Percentiles rank a stretch among this genome's conserved stretches.
phyloP scores from a whole-genome alignment of 805 yeast species.

The Kurtzmaniella cleridarum region DNA sequence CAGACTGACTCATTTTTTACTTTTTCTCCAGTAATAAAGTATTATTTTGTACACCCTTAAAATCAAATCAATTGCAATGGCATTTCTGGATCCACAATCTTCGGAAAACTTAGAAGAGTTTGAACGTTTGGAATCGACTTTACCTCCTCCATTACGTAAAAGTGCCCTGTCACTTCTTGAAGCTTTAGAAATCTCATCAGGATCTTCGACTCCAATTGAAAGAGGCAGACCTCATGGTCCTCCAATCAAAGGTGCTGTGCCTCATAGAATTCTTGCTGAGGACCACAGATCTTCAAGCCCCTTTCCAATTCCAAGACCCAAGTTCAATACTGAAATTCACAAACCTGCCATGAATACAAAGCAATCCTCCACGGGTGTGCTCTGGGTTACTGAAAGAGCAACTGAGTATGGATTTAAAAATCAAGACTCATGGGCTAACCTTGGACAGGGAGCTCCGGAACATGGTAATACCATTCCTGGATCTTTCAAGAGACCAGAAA shows the following conservation, averaged over 20 bases:
- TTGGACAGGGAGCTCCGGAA: slow-evolving; percentile 65
- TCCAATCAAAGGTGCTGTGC: slow-evolving; percentile 4
- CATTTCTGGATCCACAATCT: slow-evolving; percentile 9
- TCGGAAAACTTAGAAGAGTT: slow-evolving; percentile 20
- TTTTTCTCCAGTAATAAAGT: not conserved
- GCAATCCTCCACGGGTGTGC: slow-evolving; percentile 58
- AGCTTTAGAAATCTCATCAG: slow-evolving; percentile 12
- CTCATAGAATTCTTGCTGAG: slow-evolving; percentile 12
- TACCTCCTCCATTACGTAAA: slow-evolving; percentile 34
- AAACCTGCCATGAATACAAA: slow-evolving; percentile 56
- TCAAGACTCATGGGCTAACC: slow-evolving; percentile 48
- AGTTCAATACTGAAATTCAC: slow-evolving; percentile 37
- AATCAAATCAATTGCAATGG: not conserved
- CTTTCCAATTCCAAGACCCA: slow-evolving; percentile 43
- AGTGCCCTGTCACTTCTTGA: slow-evolving; percentile 36
- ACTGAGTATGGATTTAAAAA: slow-evolving; percentile 47
- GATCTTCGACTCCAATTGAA: slow-evolving; percentile 1
- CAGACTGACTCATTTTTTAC: not conserved
- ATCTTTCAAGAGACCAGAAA: slow-evolving; percentile 48
- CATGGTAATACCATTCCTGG: slow-evolving; percentile 56
- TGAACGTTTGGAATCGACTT: slow-evolving; percentile 37
- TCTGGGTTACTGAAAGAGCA: slow-evolving; percentile 62
- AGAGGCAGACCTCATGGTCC: slow-evolving; percentile 6
- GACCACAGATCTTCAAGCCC: slow-evolving; percentile 41
- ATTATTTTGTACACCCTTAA: not conserved